Percentiles rank a stretch among this genome's conserved stretches.
phyloP scores from a whole-genome alignment of 768 basidiomycete genomes.

The Pisolithus orientalis region DNA sequence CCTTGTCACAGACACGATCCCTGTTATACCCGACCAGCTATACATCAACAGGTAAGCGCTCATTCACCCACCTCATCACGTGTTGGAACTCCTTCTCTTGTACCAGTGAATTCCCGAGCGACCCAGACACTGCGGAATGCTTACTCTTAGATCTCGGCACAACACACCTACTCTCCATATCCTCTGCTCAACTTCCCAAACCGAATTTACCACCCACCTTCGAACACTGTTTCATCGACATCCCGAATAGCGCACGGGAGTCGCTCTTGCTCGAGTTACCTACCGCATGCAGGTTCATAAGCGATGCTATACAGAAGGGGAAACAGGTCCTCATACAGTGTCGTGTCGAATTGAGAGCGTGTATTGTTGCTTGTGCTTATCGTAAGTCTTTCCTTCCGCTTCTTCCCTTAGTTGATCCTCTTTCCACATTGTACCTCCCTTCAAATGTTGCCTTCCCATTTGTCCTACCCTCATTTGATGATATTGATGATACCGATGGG shows the following conservation, averaged over 20 bases:
- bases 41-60: slow-evolving; percentile 43
- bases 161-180: slow-evolving; percentile 49
- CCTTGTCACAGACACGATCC: slow-evolving; percentile 44
- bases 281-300: slow-evolving; percentile 40
- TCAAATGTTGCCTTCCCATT: too few relatives aligned
- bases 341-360: slow-evolving; percentile 47
- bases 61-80: neutral
- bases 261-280: slow-evolving; percentile 42
- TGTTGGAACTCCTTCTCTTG: slow-evolving; percentile 1
- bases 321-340: slow-evolving; percentile 52
- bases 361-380: slow-evolving; percentile 47
- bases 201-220: slow-evolving; percentile 25
- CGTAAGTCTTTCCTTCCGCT: slow-evolving; percentile 28
- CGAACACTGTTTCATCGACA: slow-evolving; percentile 37
- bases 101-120: slow-evolving; percentile 50
- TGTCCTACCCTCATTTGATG: too few relatives aligned
- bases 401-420: neutral
- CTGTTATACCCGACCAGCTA: slow-evolving; percentile 43
- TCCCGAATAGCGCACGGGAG: slow-evolving; percentile 33
- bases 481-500: neutral
- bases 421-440: too few relatives aligned
- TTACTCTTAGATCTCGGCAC: slow-evolving; percentile 45
- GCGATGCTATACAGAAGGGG: slow-evolving; percentile 32
- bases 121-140: slow-evolving; percentile 42
- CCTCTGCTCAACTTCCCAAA: slow-evolving; percentile 41